Percentiles rank a stretch among this genome's conserved stretches.
phyloP scores from a whole-genome alignment of 495 filamentous ascomycete species.

The Physcia stellaris region DNA sequence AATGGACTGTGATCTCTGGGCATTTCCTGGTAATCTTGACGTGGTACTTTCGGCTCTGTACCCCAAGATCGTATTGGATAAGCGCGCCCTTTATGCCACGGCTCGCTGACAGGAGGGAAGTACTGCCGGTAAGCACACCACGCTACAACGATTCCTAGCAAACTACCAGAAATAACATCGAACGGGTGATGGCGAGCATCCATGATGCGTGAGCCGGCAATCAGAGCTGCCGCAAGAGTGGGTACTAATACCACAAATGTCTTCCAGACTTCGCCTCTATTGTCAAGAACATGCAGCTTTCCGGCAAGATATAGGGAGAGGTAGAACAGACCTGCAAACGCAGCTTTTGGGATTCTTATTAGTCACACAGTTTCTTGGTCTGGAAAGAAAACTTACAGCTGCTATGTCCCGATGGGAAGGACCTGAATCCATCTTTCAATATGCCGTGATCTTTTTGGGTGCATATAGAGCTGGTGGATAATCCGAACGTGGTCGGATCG shows the following conservation, averaged over 20 bases:
- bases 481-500: conserved; percentile 29
- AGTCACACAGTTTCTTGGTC: no score
- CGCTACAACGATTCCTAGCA: conserved; percentile 43
- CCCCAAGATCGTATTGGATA: conserved; percentile 51
- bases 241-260: conserved; percentile 52
- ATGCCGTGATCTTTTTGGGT: conserved; percentile 44
- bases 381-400: conserved; percentile 34
- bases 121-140: conserved; percentile 40
- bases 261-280: conserved; percentile 64
- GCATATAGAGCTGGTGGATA: conserved; percentile 58
- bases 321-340: conserved; percentile 73
- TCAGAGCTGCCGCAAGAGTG: conserved; percentile 37
- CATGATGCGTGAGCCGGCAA: conserved; percentile 46
- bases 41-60: conserved; percentile 21
- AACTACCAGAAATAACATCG: conserved; percentile 67
- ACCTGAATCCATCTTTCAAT: conserved; percentile 78
- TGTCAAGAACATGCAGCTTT: conserved; percentile 45
- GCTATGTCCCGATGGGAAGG: conserved; percentile 62
- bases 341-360: no score
- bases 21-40: conserved; percentile 4
- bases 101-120: conserved; percentile 40
- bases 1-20: conserved; percentile 17
- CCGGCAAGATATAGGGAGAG: conserved; percentile 47
- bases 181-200: conserved; percentile 84
- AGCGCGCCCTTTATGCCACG: conserved; percentile 47